Evolutionary conservation across 164 flowering plant genomes (phyloP).

Genomic region (Sedum album): DNA sequence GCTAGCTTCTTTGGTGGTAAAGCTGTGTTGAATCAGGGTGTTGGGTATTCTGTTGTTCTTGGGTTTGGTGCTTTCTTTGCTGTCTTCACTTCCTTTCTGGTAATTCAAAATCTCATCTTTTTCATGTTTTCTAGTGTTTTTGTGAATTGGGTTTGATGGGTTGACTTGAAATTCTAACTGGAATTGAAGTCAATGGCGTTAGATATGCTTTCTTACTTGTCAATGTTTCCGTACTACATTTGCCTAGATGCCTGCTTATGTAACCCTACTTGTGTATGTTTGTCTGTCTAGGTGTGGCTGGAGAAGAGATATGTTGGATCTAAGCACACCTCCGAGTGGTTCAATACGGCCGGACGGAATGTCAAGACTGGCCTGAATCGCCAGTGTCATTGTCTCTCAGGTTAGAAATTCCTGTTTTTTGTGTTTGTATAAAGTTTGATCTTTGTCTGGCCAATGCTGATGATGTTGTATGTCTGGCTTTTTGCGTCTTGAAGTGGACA

Average conservation of each 20-base stretch:
- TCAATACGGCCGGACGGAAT: constrained; percentile 90
- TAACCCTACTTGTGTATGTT: too few species aligned
- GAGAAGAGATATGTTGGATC: constrained; percentile 88
- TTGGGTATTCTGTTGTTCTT: constrained; percentile 80
- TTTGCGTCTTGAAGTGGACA: constrained; percentile 55
- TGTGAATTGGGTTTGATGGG: background rate
- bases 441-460: too few species aligned
- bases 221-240: too few species aligned
- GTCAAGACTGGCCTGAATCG: constrained; percentile 95
- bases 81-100: constrained; percentile 82
- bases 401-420: constrained; percentile 18
- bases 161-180: background rate
- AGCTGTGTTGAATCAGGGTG: constrained; percentile 69
- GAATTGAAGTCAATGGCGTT: background rate
- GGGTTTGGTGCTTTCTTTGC: constrained; percentile 97
- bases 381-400: constrained; percentile 95
- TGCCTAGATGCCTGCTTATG: too few species aligned
- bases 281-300: constrained; percentile 63
- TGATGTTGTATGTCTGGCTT: background rate
- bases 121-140: background rate
- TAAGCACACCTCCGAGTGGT: constrained; percentile 93
- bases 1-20: constrained; percentile 77
- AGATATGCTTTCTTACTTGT: background rate
- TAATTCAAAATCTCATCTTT: constrained; percentile 14
- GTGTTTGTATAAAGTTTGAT: background rate